Evolutionary conservation across 169 alveolate species (phyloP), one percentile per base, ranked within the genome.

Genomic region (Plasmodium ovale): DNA sequence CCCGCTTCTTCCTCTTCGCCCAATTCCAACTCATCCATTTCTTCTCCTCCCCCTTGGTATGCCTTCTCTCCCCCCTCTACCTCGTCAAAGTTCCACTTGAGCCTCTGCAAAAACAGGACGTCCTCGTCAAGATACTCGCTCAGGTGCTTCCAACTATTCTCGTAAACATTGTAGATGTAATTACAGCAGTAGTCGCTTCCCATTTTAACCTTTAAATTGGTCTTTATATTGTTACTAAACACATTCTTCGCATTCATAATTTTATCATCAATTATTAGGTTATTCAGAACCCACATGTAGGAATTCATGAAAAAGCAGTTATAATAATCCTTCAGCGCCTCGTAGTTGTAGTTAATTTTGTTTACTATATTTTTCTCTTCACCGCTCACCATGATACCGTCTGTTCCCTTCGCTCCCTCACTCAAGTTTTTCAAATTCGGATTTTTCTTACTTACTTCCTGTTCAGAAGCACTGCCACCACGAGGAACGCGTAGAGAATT

Each of bases 241-340:
- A 71, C 60, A 91, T 92, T 92, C 70, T 94, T 94, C 59, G 93
- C 82, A 77, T 94, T 94, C 93, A 92, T 79, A 19, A 94, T 92
- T 71, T 95, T 96, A 60, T 97, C 98, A 59, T 97, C 98, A 54
- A 96, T 97, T 21, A 97, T 95, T 58, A 98, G 92, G 35, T 97
- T 98, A 74, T 99, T 97, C 42, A 98, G 94, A 3, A 98, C 96
- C 99, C 99, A 98, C 98, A 96, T 96, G 73, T 97, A 95, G 31
- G 98, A 97, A 53, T 93, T 96, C 72, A 96, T 90, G 92, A 97
- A 98, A 94, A 94, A 96, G 42, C 98, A 98, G 89, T 98, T 99
- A 87, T 95, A 96, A 59, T 96, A 95, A 72, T 94, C 89, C 87
- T 98, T 98, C 59, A 95, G 94, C 49, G 96, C 98, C 25, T 97